phyloP scores from a whole-genome alignment of 176 grass and related monocot species.

The Zea mays region Zm-B73-REFERENCE-NAM-5.0 NC_050096.1:214806501-214807000 shows the following conservation, averaged over 20 bases:
- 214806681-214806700: slow-evolving; percentile 60
- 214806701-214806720: slow-evolving; percentile 65
- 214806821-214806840: slow-evolving; percentile 34
- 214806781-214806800: slow-evolving; percentile 22
- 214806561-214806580: not conserved
- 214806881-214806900: slow-evolving; percentile 4
- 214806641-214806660: slow-evolving; percentile 53
- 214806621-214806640: slow-evolving; percentile 41
- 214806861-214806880: slow-evolving; percentile 22
- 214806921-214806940: slow-evolving; percentile 49
- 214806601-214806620: not conserved
- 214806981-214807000: slow-evolving; percentile 47
- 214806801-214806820: slow-evolving; percentile 38
- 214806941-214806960: slow-evolving; percentile 16
- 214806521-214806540: not conserved
- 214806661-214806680: slow-evolving; percentile 87
- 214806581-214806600: not conserved
- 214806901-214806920: slow-evolving; percentile 36
- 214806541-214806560: not conserved
- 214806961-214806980: too few relatives aligned
- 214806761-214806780: not conserved
- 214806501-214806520: not conserved
- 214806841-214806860: slow-evolving; percentile 29
- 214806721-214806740: slow-evolving; percentile 54
- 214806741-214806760: slow-evolving; percentile 14